phyloP scores from a whole-genome alignment of 1,139 yeast species.

The Magnusiomyces magnusii region DNA sequence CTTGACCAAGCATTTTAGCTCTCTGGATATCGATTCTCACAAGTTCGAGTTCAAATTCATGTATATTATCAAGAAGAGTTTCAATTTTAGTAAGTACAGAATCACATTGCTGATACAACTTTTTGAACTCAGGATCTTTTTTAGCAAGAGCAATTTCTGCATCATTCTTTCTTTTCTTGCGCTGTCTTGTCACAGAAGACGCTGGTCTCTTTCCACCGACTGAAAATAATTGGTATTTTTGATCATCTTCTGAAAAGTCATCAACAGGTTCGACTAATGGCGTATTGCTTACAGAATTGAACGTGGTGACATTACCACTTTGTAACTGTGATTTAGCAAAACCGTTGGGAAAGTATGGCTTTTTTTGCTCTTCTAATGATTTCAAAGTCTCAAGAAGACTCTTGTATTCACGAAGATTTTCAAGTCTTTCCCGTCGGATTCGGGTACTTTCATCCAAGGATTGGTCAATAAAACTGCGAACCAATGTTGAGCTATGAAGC shows the following conservation, averaged over 20 bases:
- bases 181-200: constrained; percentile 18
- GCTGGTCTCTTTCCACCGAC: constrained; percentile 16
- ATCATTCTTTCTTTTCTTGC: constrained; percentile 36
- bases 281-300: constrained; percentile 6
- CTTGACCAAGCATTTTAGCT: constrained; percentile 70
- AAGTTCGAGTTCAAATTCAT: constrained; percentile 34
- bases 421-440: constrained; percentile 62
- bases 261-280: constrained; percentile 7
- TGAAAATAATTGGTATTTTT: constrained; percentile 8
- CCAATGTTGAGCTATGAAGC: constrained; percentile 48
- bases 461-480: constrained; percentile 59
- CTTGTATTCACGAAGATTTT: constrained; percentile 57
- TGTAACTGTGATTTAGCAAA: constrained; percentile 14
- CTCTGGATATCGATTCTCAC: constrained; percentile 59
- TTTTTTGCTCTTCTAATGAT: constrained; percentile 31
- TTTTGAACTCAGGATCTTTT: constrained; percentile 41
- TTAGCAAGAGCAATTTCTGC: constrained; percentile 47
- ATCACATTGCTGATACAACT: constrained; percentile 34
- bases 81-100: constrained; percentile 17
- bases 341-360: constrained; percentile 21
- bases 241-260: constrained; percentile 12
- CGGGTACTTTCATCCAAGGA: constrained; percentile 58
- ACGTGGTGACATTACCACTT: constrained; percentile 2
- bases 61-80: constrained; percentile 21
- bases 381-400: constrained; percentile 42